Conservation (phyloP, 371 early-diverging fungal genomes). For the Apophysomyces trapeziformis region DNA sequence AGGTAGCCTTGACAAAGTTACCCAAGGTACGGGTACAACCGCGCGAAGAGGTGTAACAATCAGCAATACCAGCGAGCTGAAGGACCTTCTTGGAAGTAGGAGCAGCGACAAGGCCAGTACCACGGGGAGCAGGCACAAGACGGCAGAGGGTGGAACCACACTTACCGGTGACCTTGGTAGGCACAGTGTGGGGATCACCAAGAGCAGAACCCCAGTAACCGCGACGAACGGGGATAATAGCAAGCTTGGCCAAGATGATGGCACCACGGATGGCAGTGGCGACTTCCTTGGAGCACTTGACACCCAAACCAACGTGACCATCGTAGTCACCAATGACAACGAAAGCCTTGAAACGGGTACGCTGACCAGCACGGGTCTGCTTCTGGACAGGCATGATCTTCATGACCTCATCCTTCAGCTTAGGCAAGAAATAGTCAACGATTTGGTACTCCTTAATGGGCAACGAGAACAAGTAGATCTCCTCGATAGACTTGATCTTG, state of each 20-base stretch:
- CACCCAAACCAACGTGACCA: constrained; percentile 98
- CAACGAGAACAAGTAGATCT: constrained; percentile 95
- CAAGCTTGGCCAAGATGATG: constrained; percentile 96
- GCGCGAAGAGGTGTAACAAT: constrained; percentile 94
- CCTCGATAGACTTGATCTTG: constrained; percentile 83
- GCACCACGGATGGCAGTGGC: constrained; percentile 98
- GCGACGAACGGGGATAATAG: constrained; percentile 95
- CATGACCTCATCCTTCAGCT: constrained; percentile 98
- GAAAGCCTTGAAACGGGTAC: constrained; percentile 99
- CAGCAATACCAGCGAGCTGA: constrained; percentile 96
- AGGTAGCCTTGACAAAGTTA: constrained; percentile 99
- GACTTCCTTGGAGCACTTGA: constrained; percentile 98
- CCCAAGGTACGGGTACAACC: constrained; percentile 89
- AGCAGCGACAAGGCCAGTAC: constrained; percentile 97
- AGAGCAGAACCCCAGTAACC: constrained; percentile 98
- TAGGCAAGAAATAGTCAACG: constrained; percentile 93
- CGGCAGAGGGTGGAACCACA: constrained; percentile 87
- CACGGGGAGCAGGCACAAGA: constrained; percentile 98
- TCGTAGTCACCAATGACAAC: constrained; percentile 97
- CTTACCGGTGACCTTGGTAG: constrained; percentile 36
- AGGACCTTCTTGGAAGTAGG: constrained; percentile 96
- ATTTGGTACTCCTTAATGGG: constrained; percentile 99
- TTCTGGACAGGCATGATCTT: constrained; percentile 99
- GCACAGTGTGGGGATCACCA: constrained; percentile 68
- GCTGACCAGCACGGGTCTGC: constrained; percentile 99